A percentile compares a stretch with the other conserved stretches of the same genome.
phyloP scores from a whole-genome alignment of 257 asterid species.

The Fraxinus americana region DNA sequence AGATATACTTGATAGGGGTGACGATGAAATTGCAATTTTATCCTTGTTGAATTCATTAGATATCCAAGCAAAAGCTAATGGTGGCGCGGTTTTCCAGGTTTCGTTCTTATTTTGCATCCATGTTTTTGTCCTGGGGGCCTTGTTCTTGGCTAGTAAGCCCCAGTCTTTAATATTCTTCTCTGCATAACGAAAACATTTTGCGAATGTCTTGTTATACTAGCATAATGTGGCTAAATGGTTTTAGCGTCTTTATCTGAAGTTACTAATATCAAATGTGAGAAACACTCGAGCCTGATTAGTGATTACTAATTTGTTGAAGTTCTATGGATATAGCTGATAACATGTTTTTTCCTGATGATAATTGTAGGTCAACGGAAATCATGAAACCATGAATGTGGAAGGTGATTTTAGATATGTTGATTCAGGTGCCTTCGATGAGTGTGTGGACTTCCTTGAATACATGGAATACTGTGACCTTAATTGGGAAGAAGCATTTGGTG shows the following conservation, averaged over 20 bases:
- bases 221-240: neutral
- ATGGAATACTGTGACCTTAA: constrained; percentile 65
- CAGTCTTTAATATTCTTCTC: neutral
- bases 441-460: constrained; percentile 76
- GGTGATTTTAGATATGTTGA: constrained; percentile 90
- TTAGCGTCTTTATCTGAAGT: neutral
- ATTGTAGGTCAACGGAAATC: constrained; percentile 88
- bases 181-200: neutral
- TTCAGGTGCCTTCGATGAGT: constrained; percentile 79
- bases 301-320: constrained; percentile 1
- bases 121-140: neutral
- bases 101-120: constrained; percentile 5
- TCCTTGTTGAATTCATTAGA: constrained; percentile 76
- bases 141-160: neutral
- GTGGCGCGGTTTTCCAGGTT: constrained; percentile 99
- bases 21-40: constrained; percentile 90
- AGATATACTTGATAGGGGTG: constrained; percentile 95
- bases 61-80: constrained; percentile 84
- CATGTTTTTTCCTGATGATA: constrained; percentile 13
- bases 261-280: constrained; percentile 6
- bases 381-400: constrained; percentile 95
- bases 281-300: constrained; percentile 10
- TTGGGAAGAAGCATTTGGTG: constrained; percentile 86
- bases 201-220: constrained; percentile 6
- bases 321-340: constrained; percentile 3